These are phyloP conservation scores for Nemania sp. DNA, from an alignment of 2,329 filamentous ascomycete species.

Conservation along the genomic window DNA sequence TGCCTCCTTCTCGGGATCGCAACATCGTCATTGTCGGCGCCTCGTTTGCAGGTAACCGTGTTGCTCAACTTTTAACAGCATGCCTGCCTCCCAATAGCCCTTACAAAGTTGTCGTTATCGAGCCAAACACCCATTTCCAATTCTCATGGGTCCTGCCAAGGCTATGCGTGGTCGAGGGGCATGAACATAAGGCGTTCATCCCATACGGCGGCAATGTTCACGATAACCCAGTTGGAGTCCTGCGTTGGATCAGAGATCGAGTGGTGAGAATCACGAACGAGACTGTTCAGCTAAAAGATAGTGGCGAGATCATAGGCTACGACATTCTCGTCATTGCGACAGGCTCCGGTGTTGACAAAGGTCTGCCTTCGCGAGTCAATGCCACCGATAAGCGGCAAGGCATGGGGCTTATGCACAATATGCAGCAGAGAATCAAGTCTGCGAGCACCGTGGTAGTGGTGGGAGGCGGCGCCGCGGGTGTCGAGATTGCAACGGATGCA, in stretches of 20 bases:
- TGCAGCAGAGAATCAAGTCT: conserved; percentile 5
- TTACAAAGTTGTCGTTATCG: conserved; percentile 11
- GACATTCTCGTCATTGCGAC: conserved; percentile 12
- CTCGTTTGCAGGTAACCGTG: conserved; percentile 11
- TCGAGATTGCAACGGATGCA: conserved; percentile 7
- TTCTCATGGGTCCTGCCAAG: conserved; percentile 11
- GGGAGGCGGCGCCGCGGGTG: conserved; percentile 9
- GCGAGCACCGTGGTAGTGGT: conserved; percentile 5
- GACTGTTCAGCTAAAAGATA: not conserved
- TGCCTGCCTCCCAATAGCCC: conserved; percentile 12
- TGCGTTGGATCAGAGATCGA: conserved; percentile 2
- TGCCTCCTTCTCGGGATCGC: not conserved
- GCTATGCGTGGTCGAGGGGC: conserved; percentile 2
- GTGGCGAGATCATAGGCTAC: conserved; percentile 1
- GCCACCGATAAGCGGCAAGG: conserved; percentile 6
- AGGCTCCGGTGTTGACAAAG: conserved; percentile 11
- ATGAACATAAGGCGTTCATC: conserved; percentile 13
- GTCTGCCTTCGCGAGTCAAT: conserved; percentile 7
- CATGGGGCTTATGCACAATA: conserved; percentile 5
- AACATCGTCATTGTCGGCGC: conserved; percentile 9
- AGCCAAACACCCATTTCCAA: conserved; percentile 12
- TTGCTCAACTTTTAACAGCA: conserved; percentile 5
- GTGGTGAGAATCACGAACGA: not conserved
- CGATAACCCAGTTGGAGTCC: not conserved
- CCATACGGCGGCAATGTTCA: conserved; percentile 6